These are phyloP conservation scores for Microdochium paspali DNA, from an alignment of 2,329 filamentous ascomycete genomes.

Conservation along the genomic window DNA sequence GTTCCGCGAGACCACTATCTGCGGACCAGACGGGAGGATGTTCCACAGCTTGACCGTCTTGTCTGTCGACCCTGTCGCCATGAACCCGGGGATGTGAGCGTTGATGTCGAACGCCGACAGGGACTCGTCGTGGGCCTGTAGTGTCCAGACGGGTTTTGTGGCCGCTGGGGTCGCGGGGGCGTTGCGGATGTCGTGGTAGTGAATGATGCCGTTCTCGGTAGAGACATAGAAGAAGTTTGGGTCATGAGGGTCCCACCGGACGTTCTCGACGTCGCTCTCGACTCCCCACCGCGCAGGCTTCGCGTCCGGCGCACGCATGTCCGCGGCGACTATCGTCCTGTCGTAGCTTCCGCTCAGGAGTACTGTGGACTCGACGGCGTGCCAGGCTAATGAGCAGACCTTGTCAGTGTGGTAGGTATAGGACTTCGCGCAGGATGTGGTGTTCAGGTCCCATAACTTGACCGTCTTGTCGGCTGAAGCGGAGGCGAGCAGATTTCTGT, in stretches of 20 bases:
- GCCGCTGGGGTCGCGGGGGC: slow-evolving; percentile 62
- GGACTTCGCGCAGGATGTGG: slow-evolving; percentile 85
- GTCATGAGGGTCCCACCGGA: slow-evolving; percentile 90
- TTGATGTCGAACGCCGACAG: slow-evolving; percentile 92
- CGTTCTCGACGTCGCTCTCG: slow-evolving; percentile 88
- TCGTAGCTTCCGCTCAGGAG: slow-evolving; percentile 93
- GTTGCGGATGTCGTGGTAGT: slow-evolving; percentile 81
- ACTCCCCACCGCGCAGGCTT: slow-evolving; percentile 82
- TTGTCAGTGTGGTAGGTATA: slow-evolving; percentile 97
- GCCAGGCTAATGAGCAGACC: slow-evolving; percentile 93
- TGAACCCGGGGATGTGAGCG: slow-evolving; percentile 77
- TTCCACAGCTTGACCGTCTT: slow-evolving; percentile 98
- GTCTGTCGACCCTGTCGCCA: slow-evolving; percentile 89
- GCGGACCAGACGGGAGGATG: slow-evolving; percentile 68
- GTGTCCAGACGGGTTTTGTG: slow-evolving; percentile 83
- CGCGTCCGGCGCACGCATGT: slow-evolving; percentile 88
- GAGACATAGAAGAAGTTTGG: slow-evolving; percentile 91
- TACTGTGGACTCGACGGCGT: slow-evolving; percentile 76
- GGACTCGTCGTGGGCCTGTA: slow-evolving; percentile 91
- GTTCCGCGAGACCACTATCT: slow-evolving; percentile 85
- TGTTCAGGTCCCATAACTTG: slow-evolving; percentile 96
- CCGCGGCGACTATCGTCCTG: slow-evolving; percentile 83
- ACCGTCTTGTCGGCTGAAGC: slow-evolving; percentile 94
- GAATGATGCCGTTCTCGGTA: slow-evolving; percentile 83
- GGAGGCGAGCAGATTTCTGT: slow-evolving; percentile 89